Base-by-base conservation (phyloP, 1,284 basidiomycete genomes). In the Naganishia sp. region DNA sequence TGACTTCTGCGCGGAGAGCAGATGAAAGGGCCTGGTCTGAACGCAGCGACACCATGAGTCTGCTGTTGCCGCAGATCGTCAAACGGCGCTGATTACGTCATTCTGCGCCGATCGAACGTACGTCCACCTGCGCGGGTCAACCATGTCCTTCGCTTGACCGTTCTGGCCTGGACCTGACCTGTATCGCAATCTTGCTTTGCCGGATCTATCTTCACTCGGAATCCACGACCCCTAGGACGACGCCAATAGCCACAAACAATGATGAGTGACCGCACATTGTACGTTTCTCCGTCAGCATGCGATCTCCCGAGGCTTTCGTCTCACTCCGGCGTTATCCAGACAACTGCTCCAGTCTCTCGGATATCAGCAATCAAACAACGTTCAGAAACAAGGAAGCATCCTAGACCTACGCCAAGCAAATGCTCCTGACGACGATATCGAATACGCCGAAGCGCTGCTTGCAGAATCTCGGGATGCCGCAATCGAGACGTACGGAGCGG, bases 291-390 rank as follows among this genome's bases (percentile, higher is more conserved):
- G 16, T 15, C 21, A 46, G 18, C 11, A 3, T 10, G 36, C 36
- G 13, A 0, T 39, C 36, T 13, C 13, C 10, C 2, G 36, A 39
- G 36, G 36, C 45, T 46, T 46, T 46, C 45, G 16, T n/a, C 45
- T 23, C 11, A 46, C 16, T 44, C 43, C 43, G 21, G 2, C 45
- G 21, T 21, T 7, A 5, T 9, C 16, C 16, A 60, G 57, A 50
- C 57, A 42, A 39, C 2, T 50, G 6, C 59, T 61, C 36, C 36
- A 61, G 13, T 61, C 59, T 21, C 48, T 61, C 48, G 59, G 59
- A 11, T 49, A 36, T 36, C 59, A 49, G 21, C 59, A n/a, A 16
- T 15, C 9, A 31, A 43, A 1, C 48, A 43, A 42, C 46, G 39
- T n/a, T 39, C 36, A 10, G 13, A 39, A 39, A 13, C 10, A 3